Evolutionary conservation across 1,284 basidiomycete species (phyloP), one percentile per base, ranked within the genome.

Genomic region (Malassezia pachydermatis): DNA sequence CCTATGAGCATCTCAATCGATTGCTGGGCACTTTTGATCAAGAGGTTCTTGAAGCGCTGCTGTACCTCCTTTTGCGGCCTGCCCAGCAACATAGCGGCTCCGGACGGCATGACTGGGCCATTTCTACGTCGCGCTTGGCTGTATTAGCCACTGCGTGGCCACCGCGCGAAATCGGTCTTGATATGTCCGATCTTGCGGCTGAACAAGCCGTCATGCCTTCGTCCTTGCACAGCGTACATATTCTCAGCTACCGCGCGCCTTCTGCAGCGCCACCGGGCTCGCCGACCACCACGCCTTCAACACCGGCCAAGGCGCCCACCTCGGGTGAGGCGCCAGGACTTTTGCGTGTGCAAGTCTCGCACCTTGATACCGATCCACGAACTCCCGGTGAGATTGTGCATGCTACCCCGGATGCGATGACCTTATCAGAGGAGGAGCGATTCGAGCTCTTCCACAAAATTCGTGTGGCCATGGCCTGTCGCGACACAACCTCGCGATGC

Each of bases 1-100:
- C 89, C 3, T 98, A 95, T 73, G 94, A 99, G 88, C 84, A 88
- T 57, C 76, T 96, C 60, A 88, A 88, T 72, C 84, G 84, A 65
- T 77, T 99, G 20, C 78, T 96, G 48, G 82, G 82, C 64, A 87
- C 88, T 1, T 84, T 83, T 34, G 90, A 98, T 74, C 76, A 92
- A 46, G 88, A 94, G 62, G 79, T 98, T 30, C 78, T 96, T 39
- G 81, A 88, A 48, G 76, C 85, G 20, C 79, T 87, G 17, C 77
- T 98, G 41, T 84, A 87, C 57, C 79, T 96, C 20, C 77, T 95
- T 34, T 79, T 95, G 27, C 83, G 92, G 22, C 89, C 90, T 1
- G 84, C 89, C 5, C 90, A 96, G 68, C 89, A 95, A 71, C 95
- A 94, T 72, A 87, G 86, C 41, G 70, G 63, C 36, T 52, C 55